These are phyloP conservation scores for Neodidymelliopsis sp. DNA, from an alignment of 2,329 filamentous ascomycete species.

Conservation along the genomic window DNA sequence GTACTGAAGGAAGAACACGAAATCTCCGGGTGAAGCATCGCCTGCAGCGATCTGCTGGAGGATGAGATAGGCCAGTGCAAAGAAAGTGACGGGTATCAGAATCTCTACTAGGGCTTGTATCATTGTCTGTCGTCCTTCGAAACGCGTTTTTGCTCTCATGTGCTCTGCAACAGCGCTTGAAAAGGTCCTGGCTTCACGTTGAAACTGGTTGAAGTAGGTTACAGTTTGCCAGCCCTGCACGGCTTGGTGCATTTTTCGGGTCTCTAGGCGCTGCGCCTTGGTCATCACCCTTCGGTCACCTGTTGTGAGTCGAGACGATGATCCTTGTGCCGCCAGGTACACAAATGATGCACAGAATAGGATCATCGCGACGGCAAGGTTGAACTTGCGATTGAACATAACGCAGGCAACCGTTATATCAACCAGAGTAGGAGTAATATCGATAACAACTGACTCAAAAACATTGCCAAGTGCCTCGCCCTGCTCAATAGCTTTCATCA, in stretches of 20 bases:
- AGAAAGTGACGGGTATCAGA: conserved; percentile 14
- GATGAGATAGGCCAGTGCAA: conserved; percentile 51
- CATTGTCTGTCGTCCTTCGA: not conserved
- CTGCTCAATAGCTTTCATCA: conserved; percentile 67
- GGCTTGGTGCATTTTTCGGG: conserved; percentile 20
- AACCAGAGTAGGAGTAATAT: conserved; percentile 64
- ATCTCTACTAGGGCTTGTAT: conserved; percentile 14
- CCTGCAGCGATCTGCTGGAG: conserved; percentile 59
- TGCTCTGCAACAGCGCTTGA: conserved; percentile 6
- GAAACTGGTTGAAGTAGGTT: conserved; percentile 54
- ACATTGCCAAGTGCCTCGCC: conserved; percentile 64
- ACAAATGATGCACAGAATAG: conserved; percentile 3
- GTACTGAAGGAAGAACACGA: conserved; percentile 53
- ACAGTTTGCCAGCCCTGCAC: conserved; percentile 61
- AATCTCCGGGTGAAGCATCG: conserved; percentile 62
- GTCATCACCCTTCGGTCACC: conserved; percentile 5
- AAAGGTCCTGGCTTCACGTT: conserved; percentile 2
- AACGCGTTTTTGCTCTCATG: conserved; percentile 13
- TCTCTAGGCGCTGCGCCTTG: conserved; percentile 11
- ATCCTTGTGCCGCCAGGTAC: conserved; percentile 4
- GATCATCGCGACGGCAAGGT: not conserved
- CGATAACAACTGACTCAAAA: conserved; percentile 63
- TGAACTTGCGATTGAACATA: conserved; percentile 13
- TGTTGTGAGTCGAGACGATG: conserved; percentile 6
- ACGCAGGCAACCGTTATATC: conserved; percentile 59